Base-by-base conservation (phyloP, 441 rosid species). In the Adansonia rubrostipa region DNA sequence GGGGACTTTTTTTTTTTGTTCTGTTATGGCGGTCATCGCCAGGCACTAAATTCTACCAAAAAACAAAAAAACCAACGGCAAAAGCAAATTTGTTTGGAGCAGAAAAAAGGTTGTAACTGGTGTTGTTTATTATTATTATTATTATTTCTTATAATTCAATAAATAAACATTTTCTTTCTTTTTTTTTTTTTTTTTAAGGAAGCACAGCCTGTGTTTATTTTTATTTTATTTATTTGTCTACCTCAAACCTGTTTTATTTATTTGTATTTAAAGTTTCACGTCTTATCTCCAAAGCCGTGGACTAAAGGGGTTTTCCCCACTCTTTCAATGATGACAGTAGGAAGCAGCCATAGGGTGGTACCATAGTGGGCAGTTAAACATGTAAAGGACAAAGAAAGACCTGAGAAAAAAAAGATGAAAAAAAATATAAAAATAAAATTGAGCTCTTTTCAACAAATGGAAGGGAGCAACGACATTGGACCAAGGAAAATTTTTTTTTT, bases 81-180 rank as follows among this genome's bases (percentile, higher is more conserved):
- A 73, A 36, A n/a, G 76, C 64, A n/a, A 3, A 24, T 51, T 51
- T 24, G 60, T 51, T 71, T 28, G 74, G 45, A 71, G 3, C 13
- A 15, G 1, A 7, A 69, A 0, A 28, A 14, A 14, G 44, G 5
- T 6, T 50, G 42, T 9, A 65, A 6, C 6, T 8, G 6, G 9
- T n/a, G 14, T 67, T 28, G 33, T 28, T 28, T 28, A 28, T 28
- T 28, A 28, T 28, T 24, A 24, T 24, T 24, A 24, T 24, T 24
- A 24, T 24, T 24, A 24, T 24, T 24, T 24, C 28, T 24, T 24
- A 24, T 28, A 28, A 28, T 28, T 28, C 33, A 28, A 28, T 28
- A 28, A 28, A 1, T 28, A 28, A 28, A 28, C 1, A 28, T 28
- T 28, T 28, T 28, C 33, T 28, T 28, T 28, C 33, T 28, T 28